A percentile compares a stretch with the other conserved stretches of the same genome.
Evolutionary conservation across 202 grass and related monocot genomes (phyloP).

Genomic region (Cymbopogon flexuosus): DNA sequence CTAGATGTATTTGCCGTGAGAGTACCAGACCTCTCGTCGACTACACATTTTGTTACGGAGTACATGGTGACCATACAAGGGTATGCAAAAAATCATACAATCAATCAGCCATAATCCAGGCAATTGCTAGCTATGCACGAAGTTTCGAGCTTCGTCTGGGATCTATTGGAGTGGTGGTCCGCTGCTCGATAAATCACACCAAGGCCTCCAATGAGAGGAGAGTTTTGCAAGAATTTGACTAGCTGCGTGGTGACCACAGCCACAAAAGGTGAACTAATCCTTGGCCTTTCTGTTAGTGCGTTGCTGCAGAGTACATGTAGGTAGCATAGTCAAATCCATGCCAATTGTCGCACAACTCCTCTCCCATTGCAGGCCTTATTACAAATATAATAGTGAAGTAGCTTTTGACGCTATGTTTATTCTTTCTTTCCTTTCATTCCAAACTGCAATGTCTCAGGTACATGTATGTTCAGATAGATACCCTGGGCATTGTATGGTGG

Average conservation of each 20-base stretch:
- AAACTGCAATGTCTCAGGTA: not conserved
- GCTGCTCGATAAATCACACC: not conserved
- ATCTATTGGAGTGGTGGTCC: not conserved
- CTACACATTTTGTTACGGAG: too few species aligned
- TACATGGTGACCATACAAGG: too few species aligned
- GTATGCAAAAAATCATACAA: too few species aligned
- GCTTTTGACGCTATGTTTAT: slow-evolving; percentile 10
- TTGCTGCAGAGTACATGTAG: not conserved
- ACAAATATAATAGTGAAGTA: not conserved
- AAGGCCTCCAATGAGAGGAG: not conserved
- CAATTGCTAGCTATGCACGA: not conserved
- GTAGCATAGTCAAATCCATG: slow-evolving; percentile 29
- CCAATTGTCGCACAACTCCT: not conserved
- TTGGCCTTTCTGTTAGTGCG: slow-evolving; percentile 32
- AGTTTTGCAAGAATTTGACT: not conserved
- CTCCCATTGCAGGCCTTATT: not conserved
- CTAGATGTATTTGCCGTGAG: too few species aligned
- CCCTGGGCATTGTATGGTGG: not conserved
- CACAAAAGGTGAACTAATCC: not conserved
- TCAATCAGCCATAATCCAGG: not conserved
- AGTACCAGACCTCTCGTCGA: too few species aligned
- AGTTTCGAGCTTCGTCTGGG: not conserved
- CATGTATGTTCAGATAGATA: not conserved
- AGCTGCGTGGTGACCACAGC: not conserved
- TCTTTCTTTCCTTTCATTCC: not conserved